phyloP scores from a whole-genome alignment of 176 grass and related monocot species.

The Saccharum spontaneum region DNA sequence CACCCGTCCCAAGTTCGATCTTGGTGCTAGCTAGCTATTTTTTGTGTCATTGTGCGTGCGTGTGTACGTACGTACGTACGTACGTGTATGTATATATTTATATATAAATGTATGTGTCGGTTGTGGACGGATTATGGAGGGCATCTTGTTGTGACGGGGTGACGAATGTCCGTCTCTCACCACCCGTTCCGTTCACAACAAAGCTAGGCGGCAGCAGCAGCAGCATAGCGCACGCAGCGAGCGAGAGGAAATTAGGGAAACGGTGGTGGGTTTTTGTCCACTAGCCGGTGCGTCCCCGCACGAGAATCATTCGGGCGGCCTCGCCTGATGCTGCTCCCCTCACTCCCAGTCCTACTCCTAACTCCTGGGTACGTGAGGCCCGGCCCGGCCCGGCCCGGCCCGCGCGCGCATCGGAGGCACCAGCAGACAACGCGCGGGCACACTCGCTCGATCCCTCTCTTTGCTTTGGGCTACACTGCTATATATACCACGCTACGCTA shows the following conservation, averaged over 20 bases:
- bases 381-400: too few relatives aligned
- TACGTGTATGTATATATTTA: not conserved
- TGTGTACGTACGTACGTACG: too few relatives aligned
- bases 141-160: not conserved
- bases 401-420: not conserved
- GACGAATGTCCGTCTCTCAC: not conserved
- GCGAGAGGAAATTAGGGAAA: not conserved
- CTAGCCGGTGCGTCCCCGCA: not conserved
- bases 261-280: constrained; percentile 2
- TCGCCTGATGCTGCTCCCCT: not conserved
- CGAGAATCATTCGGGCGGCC: constrained; percentile 24
- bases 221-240: not conserved
- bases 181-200: not conserved
- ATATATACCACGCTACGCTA: not conserved
- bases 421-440: too few relatives aligned
- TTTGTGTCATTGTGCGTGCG: too few relatives aligned
- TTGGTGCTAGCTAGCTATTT: not conserved
- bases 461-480: not conserved
- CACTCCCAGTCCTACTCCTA: too few relatives aligned
- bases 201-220: not conserved
- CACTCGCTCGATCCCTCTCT: not conserved
- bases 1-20: not conserved
- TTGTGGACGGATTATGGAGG: not conserved
- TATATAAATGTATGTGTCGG: too few relatives aligned
- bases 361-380: too few relatives aligned